Conservation (phyloP, 495 filamentous ascomycete genomes). For the Daldinia vernicosa region DNA sequence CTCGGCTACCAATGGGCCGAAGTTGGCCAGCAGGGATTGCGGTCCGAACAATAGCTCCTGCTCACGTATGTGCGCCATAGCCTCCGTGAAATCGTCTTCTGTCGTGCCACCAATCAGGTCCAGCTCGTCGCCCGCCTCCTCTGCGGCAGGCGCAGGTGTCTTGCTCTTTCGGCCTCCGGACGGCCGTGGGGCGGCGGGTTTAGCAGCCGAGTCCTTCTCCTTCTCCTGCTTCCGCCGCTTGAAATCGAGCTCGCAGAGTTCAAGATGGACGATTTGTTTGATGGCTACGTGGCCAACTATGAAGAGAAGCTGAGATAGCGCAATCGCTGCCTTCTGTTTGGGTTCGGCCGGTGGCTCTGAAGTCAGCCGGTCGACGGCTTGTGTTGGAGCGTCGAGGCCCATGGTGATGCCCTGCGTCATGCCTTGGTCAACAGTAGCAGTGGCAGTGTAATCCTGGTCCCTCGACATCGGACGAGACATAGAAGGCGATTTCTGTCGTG, state of each 20-base stretch:
- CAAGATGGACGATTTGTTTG: slow-evolving; percentile 99
- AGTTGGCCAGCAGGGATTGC: slow-evolving; percentile 84
- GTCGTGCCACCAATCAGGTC: slow-evolving; percentile 97
- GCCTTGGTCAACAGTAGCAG: slow-evolving; percentile 42
- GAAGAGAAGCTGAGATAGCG: slow-evolving; percentile 90
- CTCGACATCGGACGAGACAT: slow-evolving; percentile 54
- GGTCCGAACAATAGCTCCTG: slow-evolving; percentile 90
- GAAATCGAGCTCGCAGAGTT: slow-evolving; percentile 95
- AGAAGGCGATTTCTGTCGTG: slow-evolving; percentile 42
- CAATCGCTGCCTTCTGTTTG: slow-evolving; percentile 71
- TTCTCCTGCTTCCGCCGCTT: slow-evolving; percentile 95
- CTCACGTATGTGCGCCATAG: slow-evolving; percentile 93
- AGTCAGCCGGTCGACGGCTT: slow-evolving; percentile 46
- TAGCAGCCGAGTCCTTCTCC: slow-evolving; percentile 72
- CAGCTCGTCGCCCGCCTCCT: slow-evolving; percentile 80
- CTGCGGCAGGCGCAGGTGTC: slow-evolving; percentile 44
- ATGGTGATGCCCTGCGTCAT: slow-evolving; percentile 47
- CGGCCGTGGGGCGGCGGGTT: slow-evolving; percentile 49
- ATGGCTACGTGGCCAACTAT: slow-evolving; percentile 96
- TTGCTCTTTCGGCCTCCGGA: slow-evolving; percentile 61
- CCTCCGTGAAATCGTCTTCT: slow-evolving; percentile 98
- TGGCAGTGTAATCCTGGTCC: slow-evolving; percentile 47
- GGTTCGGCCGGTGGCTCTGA: slow-evolving; percentile 52
- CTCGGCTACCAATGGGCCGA: slow-evolving; percentile 88
- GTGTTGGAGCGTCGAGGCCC: slow-evolving; percentile 46